Evolutionary conservation across 108 stramenopile genomes (phyloP).

Genomic region (Cyclotella atomus): DNA sequence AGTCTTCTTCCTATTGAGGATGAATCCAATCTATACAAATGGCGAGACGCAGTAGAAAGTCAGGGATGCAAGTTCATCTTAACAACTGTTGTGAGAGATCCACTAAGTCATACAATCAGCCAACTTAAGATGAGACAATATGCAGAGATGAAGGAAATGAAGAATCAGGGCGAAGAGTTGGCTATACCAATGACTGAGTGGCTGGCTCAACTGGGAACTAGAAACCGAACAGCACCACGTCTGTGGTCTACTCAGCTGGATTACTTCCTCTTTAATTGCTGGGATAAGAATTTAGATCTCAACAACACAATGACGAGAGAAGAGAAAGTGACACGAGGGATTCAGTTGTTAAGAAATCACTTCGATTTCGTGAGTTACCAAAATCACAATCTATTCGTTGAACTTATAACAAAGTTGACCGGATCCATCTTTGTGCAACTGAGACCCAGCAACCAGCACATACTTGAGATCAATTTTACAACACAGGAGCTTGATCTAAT

Average conservation of each 20-base stretch:
- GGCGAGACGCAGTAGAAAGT: constrained; percentile 5
- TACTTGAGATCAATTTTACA: neutral
- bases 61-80: constrained; percentile 6
- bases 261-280: constrained; percentile 4
- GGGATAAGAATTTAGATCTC: neutral
- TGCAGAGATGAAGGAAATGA: neutral
- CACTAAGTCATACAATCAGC: neutral
- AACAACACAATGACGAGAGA: neutral
- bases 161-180: neutral
- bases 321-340: constrained; percentile 1
- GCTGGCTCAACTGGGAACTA: neutral
- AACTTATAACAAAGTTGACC: neutral
- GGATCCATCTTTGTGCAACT: neutral
- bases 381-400: constrained; percentile 1
- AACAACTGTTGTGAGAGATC: neutral
- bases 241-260: constrained; percentile 6
- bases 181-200: neutral
- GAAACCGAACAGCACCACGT: neutral
- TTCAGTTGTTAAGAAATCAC: constrained; percentile 1
- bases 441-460: constrained; percentile 2
- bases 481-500: neutral
- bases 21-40: neutral
- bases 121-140: neutral
- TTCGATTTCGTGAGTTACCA: neutral
- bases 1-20: neutral